phyloP scores from a whole-genome alignment of 495 filamentous ascomycete genomes.

The Penicillium daleae region DNA sequence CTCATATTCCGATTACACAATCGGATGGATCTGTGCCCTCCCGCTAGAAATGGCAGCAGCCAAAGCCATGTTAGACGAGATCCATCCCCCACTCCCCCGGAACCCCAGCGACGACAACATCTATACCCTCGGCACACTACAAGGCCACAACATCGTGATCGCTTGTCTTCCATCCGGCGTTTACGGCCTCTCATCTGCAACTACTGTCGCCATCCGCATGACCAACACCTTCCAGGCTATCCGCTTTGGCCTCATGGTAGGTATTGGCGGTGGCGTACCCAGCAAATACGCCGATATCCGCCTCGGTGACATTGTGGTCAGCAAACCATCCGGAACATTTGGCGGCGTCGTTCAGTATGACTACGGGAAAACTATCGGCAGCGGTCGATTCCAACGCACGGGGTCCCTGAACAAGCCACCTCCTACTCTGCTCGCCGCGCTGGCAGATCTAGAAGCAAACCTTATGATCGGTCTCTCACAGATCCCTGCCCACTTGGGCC shows the following conservation, averaged over 20 bases:
- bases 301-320: neutral
- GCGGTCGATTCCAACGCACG: neutral
- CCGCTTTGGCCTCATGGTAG: neutral
- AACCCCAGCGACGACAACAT: neutral
- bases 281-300: neutral
- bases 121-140: neutral
- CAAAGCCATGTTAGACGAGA: neutral
- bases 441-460: neutral
- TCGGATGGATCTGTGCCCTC: neutral
- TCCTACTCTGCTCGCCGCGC: neutral
- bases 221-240: too few species aligned
- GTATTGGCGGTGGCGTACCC: neutral
- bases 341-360: slow-evolving; percentile 5
- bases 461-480: too few species aligned
- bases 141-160: neutral
- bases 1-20: neutral
- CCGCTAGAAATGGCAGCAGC: neutral
- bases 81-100: too few species aligned
- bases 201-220: neutral
- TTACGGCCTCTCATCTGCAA: neutral
- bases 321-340: neutral
- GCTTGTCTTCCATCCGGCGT: neutral
- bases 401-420: neutral
- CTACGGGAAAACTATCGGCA: neutral
- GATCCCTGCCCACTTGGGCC: too few species aligned